Conservation (phyloP, 345 rosid species). For the Eucalyptus melliodora region DNA sequence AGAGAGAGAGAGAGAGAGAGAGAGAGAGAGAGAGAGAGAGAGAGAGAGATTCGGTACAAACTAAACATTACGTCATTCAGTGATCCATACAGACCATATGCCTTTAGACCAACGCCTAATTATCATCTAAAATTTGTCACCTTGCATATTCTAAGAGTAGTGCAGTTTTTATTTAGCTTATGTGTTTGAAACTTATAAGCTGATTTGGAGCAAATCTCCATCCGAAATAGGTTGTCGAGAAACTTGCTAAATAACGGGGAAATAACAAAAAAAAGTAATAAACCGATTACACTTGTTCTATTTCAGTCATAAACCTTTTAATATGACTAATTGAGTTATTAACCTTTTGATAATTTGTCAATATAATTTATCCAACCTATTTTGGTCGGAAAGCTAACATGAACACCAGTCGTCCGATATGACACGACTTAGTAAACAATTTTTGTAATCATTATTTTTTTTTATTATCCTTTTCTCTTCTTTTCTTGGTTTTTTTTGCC, state of each 20-base stretch:
- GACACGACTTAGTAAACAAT: too few relatives aligned
- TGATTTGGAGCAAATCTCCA: background rate
- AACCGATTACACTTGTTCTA: too few relatives aligned
- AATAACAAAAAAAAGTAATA: too few relatives aligned
- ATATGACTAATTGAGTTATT: accelerated
- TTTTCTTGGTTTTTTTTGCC: background rate
- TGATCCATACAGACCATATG: background rate
- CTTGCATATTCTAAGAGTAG: background rate
- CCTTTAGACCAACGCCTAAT: background rate
- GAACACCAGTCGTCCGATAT: accelerated
- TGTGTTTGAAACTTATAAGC: background rate
- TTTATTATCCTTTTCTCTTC: background rate
- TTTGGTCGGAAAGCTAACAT: background rate
- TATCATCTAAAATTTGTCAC: background rate
- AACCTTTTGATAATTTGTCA: background rate
- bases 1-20: background rate
- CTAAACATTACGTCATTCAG: background rate
- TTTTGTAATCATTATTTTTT: too few relatives aligned
- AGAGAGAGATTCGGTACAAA: background rate
- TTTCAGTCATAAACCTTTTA: accelerated
- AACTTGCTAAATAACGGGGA: background rate
- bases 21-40: background rate
- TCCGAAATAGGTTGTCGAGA: background rate
- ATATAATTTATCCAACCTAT: too few relatives aligned
- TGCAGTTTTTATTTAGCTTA: background rate